A percentile compares a stretch with the other conserved stretches of the same genome.
Evolutionary conservation across 129 eudicot species (phyloP).

Genomic region (Flaveria brownii): DNA sequence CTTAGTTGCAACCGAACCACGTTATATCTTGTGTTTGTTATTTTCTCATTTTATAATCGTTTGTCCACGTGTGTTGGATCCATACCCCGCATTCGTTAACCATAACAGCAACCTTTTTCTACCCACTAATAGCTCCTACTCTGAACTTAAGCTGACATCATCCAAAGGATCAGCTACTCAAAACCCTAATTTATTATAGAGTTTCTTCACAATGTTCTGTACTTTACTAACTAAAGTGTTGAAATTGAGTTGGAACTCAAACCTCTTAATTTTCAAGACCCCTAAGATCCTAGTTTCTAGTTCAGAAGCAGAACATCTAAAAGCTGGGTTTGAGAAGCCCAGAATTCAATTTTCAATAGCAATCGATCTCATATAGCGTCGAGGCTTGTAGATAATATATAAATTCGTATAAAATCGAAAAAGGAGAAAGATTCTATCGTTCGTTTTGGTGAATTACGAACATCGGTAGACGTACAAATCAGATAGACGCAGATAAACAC

Average conservation of each 20-base stretch:
- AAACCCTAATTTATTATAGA: background rate
- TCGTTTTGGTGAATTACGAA: background rate
- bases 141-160: background rate
- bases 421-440: background rate
- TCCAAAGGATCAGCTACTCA: background rate
- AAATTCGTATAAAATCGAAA: background rate
- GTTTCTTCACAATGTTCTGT: background rate
- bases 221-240: background rate
- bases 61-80: no score
- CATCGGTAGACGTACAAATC: background rate
- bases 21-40: no score
- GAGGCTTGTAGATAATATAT: background rate
- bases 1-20: no score
- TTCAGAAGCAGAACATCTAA: no score
- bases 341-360: no score
- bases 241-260: background rate
- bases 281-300: no score
- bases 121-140: background rate
- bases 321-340: no score
- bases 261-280: background rate
- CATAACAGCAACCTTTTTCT: no score
- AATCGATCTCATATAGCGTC: background rate
- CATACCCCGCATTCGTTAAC: no score
- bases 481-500: background rate
- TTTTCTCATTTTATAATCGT: no score